phyloP scores from a whole-genome alignment of 108 stramenopile species.

The Hondaea fermentalgiana region DNA sequence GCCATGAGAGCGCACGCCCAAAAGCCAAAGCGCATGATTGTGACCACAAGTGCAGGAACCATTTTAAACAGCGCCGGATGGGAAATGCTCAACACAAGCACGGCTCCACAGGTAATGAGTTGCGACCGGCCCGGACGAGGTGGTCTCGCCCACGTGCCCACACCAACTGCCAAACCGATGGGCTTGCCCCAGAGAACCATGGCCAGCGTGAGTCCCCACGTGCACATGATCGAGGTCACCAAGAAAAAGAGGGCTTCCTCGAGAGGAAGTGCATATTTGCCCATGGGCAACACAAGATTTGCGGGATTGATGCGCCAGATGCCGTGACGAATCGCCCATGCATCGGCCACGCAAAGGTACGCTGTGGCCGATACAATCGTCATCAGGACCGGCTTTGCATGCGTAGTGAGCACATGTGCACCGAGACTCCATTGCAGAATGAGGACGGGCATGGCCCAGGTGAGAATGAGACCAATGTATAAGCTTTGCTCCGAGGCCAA shows the following conservation, averaged over 20 bases:
- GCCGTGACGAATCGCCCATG: background rate
- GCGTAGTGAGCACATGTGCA: background rate
- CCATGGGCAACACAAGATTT: background rate
- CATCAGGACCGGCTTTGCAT: background rate
- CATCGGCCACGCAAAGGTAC: background rate
- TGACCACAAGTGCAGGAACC: background rate
- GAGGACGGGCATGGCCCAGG: background rate
- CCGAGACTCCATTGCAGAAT: background rate
- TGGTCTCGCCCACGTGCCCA: background rate
- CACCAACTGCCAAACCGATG: background rate
- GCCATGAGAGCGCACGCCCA: no score
- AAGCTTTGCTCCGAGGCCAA: background rate
- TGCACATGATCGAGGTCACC: background rate
- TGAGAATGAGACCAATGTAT: background rate
- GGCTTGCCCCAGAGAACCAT: background rate
- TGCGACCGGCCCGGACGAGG: background rate
- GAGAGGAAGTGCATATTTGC: background rate
- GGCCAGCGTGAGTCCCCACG: background rate
- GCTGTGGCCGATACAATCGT: background rate
- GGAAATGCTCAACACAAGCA: background rate
- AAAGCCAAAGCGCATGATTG: background rate
- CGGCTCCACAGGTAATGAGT: background rate
- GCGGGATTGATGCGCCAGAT: background rate
- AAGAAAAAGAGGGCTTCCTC: background rate
- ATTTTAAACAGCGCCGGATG: background rate